Evolutionary conservation across 2,329 filamentous ascomycete genomes (phyloP), one percentile per base, ranked within the genome.

Genomic region (Pyrenochaeta sp.): DNA sequence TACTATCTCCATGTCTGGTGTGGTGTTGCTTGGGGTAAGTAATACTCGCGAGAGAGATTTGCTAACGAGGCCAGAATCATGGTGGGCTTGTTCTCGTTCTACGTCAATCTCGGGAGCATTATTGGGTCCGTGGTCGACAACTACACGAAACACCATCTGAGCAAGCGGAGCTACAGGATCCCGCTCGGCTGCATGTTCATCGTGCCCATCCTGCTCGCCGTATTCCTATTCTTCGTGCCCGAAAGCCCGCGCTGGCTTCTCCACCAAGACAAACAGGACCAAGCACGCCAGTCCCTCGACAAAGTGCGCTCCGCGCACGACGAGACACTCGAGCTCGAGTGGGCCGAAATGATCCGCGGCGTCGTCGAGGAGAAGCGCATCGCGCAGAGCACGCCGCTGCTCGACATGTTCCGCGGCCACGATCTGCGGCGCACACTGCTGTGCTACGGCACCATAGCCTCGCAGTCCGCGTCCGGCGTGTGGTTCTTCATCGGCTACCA

Each of bases 141-240:
- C 50, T 60, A 60, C 27, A 60, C 59, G n/a, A 56, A 52, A 19
- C 28, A 43, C 35, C 41, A 52, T 24, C 30, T 58, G 42, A 31
- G 44, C 57, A 58, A 57, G 29, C 29, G 41, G 2, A 52, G 59
- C 14, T 76, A 74, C 48, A 60, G 68, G 19, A 77, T 81, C 17
- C 78, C 79, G 0, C 62, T 82, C 2, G 67, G 76, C 42, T 75
- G 81, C 53, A 79, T 83, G 23, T 78, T 77, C 74, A 63, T 81
- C 35, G 74, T 81, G 3, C 78, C 79, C 0, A 63, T 69, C 3
- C 44, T 81, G n/a, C 65, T 81, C 32, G 62, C 72, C 1, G 56
- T 74, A 0, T 76, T 48, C 0, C 49, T 67, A 0, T 56, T 59
- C 32, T 60, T 63, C 46, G 54, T 65, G 0, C 60, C 61, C 1